Base-by-base conservation (phyloP, 352 stramenopile genomes). In the Nannochloropsis limnetica region DNA sequence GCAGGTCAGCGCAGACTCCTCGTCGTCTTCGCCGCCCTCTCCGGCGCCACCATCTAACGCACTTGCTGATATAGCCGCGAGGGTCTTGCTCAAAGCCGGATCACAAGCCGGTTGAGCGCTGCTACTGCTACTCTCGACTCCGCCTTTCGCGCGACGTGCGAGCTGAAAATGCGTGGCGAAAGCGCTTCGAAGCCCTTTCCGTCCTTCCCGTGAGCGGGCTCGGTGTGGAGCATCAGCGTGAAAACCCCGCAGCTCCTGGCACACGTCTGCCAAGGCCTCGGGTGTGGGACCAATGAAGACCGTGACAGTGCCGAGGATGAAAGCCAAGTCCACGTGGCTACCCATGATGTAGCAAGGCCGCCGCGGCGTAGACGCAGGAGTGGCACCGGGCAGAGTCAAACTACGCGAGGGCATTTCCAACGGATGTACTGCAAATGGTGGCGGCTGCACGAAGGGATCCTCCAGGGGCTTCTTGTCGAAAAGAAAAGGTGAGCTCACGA, bases 391-490 rank as follows among this genome's bases (percentile, higher is more conserved):
- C 3, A 74, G 61, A 31, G 61, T 29, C n/a, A 31, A 74, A 0
- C 61, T 15, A 29, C 61, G 61, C n/a, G 61, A 74, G 25, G 25
- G n/a, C 25, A 3, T 74, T 74, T 74, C 61, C 61, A 74, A 29
- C 14, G 61, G 61, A 74, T 25, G 25, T 9, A 74, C 61, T 17
- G 61, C 61, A 74, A 29, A 74, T 25, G 61, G 61, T 27, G n/a
- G n/a, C n/a, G 61, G 61, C n/a, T 74, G 61, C 61, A 74, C 25
- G 25, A 74, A 74, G 11, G 61, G 61, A 74, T 74, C 61, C 25
- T 74, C n/a, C n/a, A 15, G 61, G 61, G n/a, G 61, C 25, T 29
- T 74, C 8, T 74, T 25, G n/a, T 67, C 11, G n/a, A n/a, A n/a
- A n/a, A n/a, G n/a, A n/a, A n/a, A n/a, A n/a, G n/a, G n/a, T n/a